Evolutionary conservation across 2,329 filamentous ascomycete species (phyloP), one percentile per base, ranked within the genome.

Genomic region (Thielaviopsis populi): DNA sequence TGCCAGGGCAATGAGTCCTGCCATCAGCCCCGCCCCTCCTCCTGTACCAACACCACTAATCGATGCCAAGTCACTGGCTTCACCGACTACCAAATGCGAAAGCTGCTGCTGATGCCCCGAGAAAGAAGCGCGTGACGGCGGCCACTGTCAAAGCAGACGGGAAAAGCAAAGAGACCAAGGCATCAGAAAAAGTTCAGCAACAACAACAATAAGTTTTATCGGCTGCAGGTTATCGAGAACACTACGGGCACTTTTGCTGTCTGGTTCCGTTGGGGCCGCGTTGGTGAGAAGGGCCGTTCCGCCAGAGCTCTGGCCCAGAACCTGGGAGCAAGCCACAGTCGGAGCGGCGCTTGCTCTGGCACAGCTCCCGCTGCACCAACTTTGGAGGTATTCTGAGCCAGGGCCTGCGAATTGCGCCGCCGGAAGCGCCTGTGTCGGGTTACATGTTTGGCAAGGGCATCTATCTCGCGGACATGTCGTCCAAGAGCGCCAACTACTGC

Each of bases 391-490:
- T 96, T 66, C 81, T 95, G 50, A 87, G 84, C 65, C 89, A 95
- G 73, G 91, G 91, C 68, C 80, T 96, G 6, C 87, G 89, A n/a
- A 95, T 95, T 68, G 91, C 91, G 6, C 91, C 91, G 0, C 86
- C 87, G 0, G 86, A 95, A 72, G 90, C 90, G 0, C 91, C 89
- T 0, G 84, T 84, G 0, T 81, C 79, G 3, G 89, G 89, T 1
- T 91, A 92, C 76, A 92, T 92, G 87, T 95, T 95, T 68, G 90
- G 87, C 65, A 95, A 95, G 73, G 90, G 90, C 54, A 87, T 95
- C 58, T 95, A 95, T 71, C 80, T 95, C 1, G 89, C 89, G 1
- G 89, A 95, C 70, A 91, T 91, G 79, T 87, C 84, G 0, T 87
- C 83, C 71, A 95, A 95, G 74, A 90, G 86, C 1, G 89, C 89